Percentiles rank a stretch among this genome's conserved stretches.
These are phyloP conservation scores for Metschnikowia kunwiensis DNA, from an alignment of 805 yeast genomes.

Conservation along the genomic window DNA sequence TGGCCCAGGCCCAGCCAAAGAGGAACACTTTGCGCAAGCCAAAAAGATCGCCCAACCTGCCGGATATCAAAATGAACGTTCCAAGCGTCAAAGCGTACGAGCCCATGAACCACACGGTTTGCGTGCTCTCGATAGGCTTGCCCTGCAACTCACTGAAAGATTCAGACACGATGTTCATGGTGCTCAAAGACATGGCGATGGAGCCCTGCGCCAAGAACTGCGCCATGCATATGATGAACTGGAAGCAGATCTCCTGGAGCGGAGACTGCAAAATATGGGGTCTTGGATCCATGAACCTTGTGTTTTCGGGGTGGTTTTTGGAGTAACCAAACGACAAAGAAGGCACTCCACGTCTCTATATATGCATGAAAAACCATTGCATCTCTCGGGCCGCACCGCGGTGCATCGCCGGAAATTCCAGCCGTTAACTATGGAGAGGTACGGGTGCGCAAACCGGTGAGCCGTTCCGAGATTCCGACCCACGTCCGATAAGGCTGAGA, in stretches of 20 bases:
- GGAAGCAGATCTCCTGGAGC: constrained; percentile 14
- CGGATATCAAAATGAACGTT: constrained; percentile 65
- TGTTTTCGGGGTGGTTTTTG: background rate
- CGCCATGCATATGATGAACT: constrained; percentile 20
- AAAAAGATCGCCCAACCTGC: constrained; percentile 68
- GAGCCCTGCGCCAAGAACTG: constrained; percentile 39
- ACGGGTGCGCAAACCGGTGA: constrained; percentile 5
- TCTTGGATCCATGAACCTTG: constrained; percentile 11
- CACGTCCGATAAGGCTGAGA: too few species aligned
- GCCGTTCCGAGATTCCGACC: background rate
- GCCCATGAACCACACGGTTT: constrained; percentile 57
- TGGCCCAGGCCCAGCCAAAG: constrained; percentile 53
- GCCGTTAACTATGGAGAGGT: background rate
- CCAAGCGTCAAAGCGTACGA: constrained; percentile 70
- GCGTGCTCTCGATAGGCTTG: constrained; percentile 5
- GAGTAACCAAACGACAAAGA: background rate
- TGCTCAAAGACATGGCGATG: constrained; percentile 36
- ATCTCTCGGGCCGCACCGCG: constrained; percentile 10
- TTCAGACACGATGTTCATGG: constrained; percentile 35
- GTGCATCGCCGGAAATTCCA: background rate
- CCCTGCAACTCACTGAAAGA: constrained; percentile 21
- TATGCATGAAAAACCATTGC: constrained; percentile 9
- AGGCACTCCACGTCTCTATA: background rate
- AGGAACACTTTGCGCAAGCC: constrained; percentile 58
- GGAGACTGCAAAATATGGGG: constrained; percentile 12